These are phyloP conservation scores for Yamadazyma diospyri DNA, from an alignment of 1,139 yeast genomes.

Conservation along the genomic window DNA sequence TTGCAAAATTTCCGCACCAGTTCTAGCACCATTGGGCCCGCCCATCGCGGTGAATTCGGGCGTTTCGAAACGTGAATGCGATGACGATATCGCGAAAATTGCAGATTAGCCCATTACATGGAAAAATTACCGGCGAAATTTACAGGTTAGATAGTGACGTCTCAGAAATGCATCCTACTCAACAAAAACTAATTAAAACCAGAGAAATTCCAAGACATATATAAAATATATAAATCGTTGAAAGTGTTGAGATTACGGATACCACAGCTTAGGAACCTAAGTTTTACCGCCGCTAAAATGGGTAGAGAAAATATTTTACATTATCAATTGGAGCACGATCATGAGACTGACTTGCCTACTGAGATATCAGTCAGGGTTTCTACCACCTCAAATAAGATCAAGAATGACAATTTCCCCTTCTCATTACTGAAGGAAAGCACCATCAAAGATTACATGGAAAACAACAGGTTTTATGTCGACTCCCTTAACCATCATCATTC, in stretches of 20 bases:
- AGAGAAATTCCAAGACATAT: background rate
- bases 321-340: slow-evolving; percentile 41
- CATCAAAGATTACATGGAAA: slow-evolving; percentile 59
- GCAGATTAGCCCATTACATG: background rate
- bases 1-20: too few relatives aligned
- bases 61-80: too few relatives aligned
- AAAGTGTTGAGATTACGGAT: background rate
- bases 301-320: slow-evolving; percentile 45
- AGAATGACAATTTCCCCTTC: slow-evolving; percentile 43
- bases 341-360: slow-evolving; percentile 31
- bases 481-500: slow-evolving; percentile 59
- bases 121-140: background rate
- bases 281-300: slow-evolving; percentile 21
- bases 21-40: too few relatives aligned
- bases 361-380: slow-evolving; percentile 3
- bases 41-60: too few relatives aligned
- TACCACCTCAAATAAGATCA: slow-evolving; percentile 8
- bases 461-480: slow-evolving; percentile 68
- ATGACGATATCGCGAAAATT: background rate
- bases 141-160: slow-evolving; percentile 7
- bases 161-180: slow-evolving; percentile 3
- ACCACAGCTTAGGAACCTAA: slow-evolving; percentile 4
- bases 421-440: slow-evolving; percentile 55
- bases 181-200: background rate
- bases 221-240: too few relatives aligned